Evolutionary conservation across 1,284 basidiomycete genomes (phyloP), one percentile per base, ranked within the genome.

Genomic region (Phellinidium pouzarii): DNA sequence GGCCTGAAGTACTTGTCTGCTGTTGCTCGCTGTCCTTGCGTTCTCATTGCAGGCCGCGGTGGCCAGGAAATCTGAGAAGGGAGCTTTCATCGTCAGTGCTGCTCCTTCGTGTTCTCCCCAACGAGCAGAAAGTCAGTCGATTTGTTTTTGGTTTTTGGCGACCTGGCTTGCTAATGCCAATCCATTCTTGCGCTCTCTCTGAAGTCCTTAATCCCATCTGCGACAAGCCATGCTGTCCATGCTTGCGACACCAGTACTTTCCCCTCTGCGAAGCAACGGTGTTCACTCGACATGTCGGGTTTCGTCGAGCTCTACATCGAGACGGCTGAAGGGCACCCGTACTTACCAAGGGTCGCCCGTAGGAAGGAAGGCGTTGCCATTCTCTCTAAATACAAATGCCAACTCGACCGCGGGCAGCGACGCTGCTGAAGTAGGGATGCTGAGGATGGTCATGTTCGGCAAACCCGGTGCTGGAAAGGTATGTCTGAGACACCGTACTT

Each of bases 371-470:
- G 75, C 78, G 5, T 59, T 79, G 3, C 73, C 81, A 5, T 78
- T 82, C 62, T 75, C 72, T 45, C 71, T 82, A 29, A 77, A 74
- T 57, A 66, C 66, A 31, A 61, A 61, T n/a, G 58, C 62, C 57
- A 52, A 66, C 58, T 60, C 65, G 55, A 48, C 62, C 7, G 68
- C 44, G 2, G 44, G 70, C 12, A 66, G 65, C 14, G 61, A 67
- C 48, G 55, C 52, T 50, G 54, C 53, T 44, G 62, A 60, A 5
- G 61, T 65, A 40, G 71, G 71, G 53, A 64, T 75, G 44, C 68
- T 88, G 44, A 78, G 87, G 36, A 86, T 90, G 82, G 71, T 90
- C 55, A 82, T 90, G 77, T 89, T 90, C 63, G 87, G 87, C 9
- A 90, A 90, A 66, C 87, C 87, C 3, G 87, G 84, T 26, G 78